Conservation (phyloP, 495 filamentous ascomycete species). For the Lasiosphaeria ovina region DNA sequence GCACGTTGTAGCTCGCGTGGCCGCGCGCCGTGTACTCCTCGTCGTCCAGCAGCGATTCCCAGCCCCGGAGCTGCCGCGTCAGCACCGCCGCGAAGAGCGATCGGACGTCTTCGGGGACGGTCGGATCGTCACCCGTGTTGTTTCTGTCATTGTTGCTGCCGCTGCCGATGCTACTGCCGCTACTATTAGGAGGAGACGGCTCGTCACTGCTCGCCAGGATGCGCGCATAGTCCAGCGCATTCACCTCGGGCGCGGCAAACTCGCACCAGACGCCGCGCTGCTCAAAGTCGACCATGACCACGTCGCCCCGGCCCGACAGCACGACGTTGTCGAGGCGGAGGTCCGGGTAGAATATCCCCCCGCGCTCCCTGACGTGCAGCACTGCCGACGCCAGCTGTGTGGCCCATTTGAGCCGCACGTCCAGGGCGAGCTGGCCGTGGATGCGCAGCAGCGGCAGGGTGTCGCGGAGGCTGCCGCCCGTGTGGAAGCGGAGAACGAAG, state of each 20-base stretch:
- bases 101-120: slow-evolving; percentile 31
- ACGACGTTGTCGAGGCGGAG: slow-evolving; percentile 51
- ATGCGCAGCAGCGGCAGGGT: slow-evolving; percentile 41
- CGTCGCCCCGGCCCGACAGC: slow-evolving; percentile 35
- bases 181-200: not conserved
- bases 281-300: slow-evolving; percentile 53
- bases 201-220: slow-evolving; percentile 32
- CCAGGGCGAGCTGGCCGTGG: slow-evolving; percentile 33
- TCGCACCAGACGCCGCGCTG: slow-evolving; percentile 53
- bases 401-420: slow-evolving; percentile 44
- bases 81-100: slow-evolving; percentile 36
- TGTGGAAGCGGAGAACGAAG: slow-evolving; percentile 45
- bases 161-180: no score
- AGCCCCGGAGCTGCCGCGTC: slow-evolving; percentile 36
- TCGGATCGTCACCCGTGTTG: slow-evolving; percentile 18
- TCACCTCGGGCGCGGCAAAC: slow-evolving; percentile 50
- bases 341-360: slow-evolving; percentile 47
- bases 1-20: slow-evolving; percentile 42
- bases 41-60: slow-evolving; percentile 31
- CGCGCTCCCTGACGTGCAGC: slow-evolving; percentile 34
- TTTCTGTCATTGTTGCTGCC: no score
- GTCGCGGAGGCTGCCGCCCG: slow-evolving; percentile 43
- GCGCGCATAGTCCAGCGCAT: slow-evolving; percentile 46
- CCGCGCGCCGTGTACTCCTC: slow-evolving; percentile 35
- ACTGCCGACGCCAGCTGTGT: slow-evolving; percentile 43